Evolutionary conservation across 768 basidiomycete species (phyloP).

Genomic region (Kwoniella sp.): DNA sequence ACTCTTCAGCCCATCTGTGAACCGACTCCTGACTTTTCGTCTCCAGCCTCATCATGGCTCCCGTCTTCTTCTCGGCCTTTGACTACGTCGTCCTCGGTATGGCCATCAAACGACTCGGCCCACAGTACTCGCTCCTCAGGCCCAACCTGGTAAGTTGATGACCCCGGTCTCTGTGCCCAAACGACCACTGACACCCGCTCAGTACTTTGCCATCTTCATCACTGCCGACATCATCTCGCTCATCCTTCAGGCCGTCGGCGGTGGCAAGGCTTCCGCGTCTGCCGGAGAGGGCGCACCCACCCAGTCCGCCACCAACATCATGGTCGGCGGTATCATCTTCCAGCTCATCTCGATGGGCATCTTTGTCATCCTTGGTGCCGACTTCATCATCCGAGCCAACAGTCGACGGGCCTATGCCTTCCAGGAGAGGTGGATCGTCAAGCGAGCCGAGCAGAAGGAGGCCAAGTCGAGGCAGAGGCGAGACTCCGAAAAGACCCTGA

Average conservation of each 20-base stretch:
- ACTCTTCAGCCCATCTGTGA: neutral
- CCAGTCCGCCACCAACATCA: conserved; percentile 44
- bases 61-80: conserved; percentile 43
- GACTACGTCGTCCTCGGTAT: conserved; percentile 38
- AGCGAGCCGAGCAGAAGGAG: conserved; percentile 1
- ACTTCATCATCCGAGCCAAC: conserved; percentile 39
- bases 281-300: conserved; percentile 30
- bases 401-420: conserved; percentile 23
- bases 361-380: conserved; percentile 39
- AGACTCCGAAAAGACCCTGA: conserved; percentile 2
- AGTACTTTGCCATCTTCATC: conserved; percentile 47
- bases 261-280: conserved; percentile 28
- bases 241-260: conserved; percentile 47
- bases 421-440: conserved; percentile 4
- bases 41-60: conserved; percentile 39
- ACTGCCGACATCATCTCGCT: conserved; percentile 44
- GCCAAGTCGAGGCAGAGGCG: neutral
- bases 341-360: conserved; percentile 46
- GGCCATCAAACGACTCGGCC: conserved; percentile 27
- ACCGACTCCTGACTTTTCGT: neutral
- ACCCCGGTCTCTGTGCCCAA: neutral
- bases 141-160: conserved; percentile 17
- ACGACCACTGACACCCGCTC: neutral
- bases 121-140: conserved; percentile 22
- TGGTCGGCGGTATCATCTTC: conserved; percentile 49